Evolutionary conservation across 2,329 filamentous ascomycete genomes (phyloP).

Genomic region (Emmonsiellopsis sp.): DNA sequence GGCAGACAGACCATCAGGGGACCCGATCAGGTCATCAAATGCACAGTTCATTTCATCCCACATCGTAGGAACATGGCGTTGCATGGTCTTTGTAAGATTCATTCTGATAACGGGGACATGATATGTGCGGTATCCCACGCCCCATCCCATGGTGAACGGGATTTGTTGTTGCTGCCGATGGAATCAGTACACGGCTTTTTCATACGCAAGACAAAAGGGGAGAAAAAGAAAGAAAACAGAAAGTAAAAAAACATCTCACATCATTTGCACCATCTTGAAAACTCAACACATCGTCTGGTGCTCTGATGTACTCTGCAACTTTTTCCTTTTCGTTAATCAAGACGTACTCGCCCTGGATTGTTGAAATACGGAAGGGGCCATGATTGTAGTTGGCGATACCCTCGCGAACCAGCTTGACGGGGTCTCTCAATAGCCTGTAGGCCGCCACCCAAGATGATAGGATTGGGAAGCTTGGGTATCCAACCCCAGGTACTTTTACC

Average conservation of each 20-base stretch:
- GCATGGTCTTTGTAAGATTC: neutral
- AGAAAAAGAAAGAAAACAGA: neutral
- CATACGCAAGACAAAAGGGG: neutral
- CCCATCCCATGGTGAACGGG: neutral
- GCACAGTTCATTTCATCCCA: neutral
- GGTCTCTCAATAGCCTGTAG: neutral
- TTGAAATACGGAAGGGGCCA: neutral
- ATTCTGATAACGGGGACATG: neutral
- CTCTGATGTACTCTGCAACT: neutral
- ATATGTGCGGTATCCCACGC: neutral
- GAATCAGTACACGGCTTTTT: neutral
- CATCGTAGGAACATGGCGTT: neutral
- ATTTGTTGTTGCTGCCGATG: neutral
- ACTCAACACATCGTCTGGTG: neutral
- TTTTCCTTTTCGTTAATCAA: neutral
- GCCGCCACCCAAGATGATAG: neutral
- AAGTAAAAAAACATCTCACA: neutral
- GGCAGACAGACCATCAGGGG: neutral
- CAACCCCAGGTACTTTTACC: neutral
- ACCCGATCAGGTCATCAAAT: neutral
- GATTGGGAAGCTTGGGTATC: neutral
- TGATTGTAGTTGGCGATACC: neutral
- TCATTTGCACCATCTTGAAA: neutral
- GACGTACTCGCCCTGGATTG: neutral
- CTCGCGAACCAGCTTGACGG: neutral